Conservation (phyloP, 148 eudicot species). For the Cornus suecica region DNA sequence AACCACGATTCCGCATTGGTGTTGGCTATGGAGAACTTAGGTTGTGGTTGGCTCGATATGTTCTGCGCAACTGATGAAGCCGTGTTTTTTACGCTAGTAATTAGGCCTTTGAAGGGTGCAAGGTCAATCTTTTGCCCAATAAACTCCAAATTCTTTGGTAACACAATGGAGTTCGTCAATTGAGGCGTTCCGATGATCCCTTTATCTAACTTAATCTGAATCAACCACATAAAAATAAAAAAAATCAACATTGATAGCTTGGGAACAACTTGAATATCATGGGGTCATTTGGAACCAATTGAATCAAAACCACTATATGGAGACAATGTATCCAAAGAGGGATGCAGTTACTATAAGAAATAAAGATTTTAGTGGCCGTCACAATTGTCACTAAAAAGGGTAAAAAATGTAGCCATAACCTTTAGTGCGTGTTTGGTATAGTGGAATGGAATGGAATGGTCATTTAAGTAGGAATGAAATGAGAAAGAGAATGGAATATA, state of each 20-base stretch:
- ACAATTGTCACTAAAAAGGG: too few species aligned
- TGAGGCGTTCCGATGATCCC: slow-evolving; percentile 88
- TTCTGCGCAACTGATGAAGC: slow-evolving; percentile 78
- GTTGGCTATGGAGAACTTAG: slow-evolving; percentile 61
- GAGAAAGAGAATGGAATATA: too few species aligned
- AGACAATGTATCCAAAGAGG: too few species aligned
- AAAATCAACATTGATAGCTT: not conserved
- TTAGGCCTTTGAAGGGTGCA: slow-evolving; percentile 63
- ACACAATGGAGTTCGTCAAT: slow-evolving; percentile 62
- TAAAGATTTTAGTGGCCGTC: too few species aligned
- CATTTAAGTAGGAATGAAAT: too few species aligned
- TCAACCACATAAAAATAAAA: not conserved
- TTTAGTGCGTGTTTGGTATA: too few species aligned
- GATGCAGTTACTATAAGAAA: too few species aligned
- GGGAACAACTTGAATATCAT: too few species aligned
- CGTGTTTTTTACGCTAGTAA: slow-evolving; percentile 67
- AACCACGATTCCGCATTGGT: slow-evolving; percentile 69
- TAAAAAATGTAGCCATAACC: too few species aligned
- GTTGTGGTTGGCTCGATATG: slow-evolving; percentile 72
- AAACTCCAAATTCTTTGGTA: slow-evolving; percentile 77
- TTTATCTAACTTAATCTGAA: slow-evolving; percentile 76
- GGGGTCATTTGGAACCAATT: too few species aligned
- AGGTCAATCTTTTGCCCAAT: slow-evolving; percentile 82
- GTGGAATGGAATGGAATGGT: too few species aligned
- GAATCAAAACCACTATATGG: too few species aligned